Conservation (phyloP, 1,284 basidiomycete genomes). For the Testicularia cyperi region DNA sequence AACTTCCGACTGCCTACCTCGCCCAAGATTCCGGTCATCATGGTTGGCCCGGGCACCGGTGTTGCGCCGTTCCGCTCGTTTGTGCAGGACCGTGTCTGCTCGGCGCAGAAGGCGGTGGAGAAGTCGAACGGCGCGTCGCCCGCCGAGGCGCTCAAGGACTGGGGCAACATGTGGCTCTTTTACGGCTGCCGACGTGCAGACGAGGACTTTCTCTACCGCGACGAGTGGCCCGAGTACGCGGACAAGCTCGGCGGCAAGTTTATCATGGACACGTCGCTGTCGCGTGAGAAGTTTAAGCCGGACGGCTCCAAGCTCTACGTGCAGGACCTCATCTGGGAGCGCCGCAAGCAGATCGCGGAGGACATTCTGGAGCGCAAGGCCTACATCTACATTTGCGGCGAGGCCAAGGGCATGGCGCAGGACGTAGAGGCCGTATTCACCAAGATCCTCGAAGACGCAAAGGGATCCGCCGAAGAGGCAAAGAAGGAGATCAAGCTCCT, state of each 20-base stretch:
- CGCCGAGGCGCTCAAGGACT: conserved; percentile 84
- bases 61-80: conserved; percentile 98
- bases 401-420: conserved; percentile 94
- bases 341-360: conserved; percentile 70
- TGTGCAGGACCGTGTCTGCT: conserved; percentile 92
- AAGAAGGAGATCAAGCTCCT: conserved; percentile 44
- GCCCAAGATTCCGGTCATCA: conserved; percentile 96
- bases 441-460: conserved; percentile 86
- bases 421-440: conserved; percentile 85
- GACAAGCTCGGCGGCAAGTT: conserved; percentile 89
- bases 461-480: conserved; percentile 73
- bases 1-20: conserved; percentile 95
- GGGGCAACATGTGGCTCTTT: conserved; percentile 91
- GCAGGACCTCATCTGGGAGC: conserved; percentile 69
- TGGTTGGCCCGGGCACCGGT: conserved; percentile 97
- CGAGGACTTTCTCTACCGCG: conserved; percentile 89
- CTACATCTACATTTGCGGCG: conserved; percentile 75
- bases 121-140: conserved; percentile 80
- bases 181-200: conserved; percentile 87
- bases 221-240: conserved; percentile 88
- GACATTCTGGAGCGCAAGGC: conserved; percentile 89
- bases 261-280: conserved; percentile 82
- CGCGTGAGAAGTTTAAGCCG: conserved; percentile 72
- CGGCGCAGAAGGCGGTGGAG: conserved; percentile 86
- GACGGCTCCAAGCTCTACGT: conserved; percentile 97